Evolutionary conservation across 768 basidiomycete species (phyloP).

Genomic region (Tulasnella calospora): DNA sequence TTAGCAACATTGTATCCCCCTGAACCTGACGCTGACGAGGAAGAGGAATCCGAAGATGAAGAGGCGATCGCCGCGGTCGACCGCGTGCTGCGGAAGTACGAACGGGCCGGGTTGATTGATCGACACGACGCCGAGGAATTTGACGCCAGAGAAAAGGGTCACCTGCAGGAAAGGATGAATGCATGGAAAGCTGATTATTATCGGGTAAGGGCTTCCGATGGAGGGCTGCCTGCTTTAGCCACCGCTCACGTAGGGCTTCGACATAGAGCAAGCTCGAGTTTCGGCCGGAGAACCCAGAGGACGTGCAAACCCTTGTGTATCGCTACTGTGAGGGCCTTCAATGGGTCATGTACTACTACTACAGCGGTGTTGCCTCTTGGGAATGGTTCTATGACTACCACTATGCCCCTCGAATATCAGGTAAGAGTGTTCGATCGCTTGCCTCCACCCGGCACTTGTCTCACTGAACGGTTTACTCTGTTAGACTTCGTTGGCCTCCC

Average conservation of each 20-base stretch:
- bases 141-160: slow-evolving; percentile 70
- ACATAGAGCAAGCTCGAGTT: slow-evolving; percentile 83
- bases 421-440: slow-evolving; percentile 42
- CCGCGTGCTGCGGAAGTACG: slow-evolving; percentile 23
- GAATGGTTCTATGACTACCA: slow-evolving; percentile 99
- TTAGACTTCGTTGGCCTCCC: slow-evolving; percentile 59
- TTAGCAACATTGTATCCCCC: slow-evolving; percentile 57
- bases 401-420: slow-evolving; percentile 93
- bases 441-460: neutral
- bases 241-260: slow-evolving; percentile 25
- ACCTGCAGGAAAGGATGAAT: slow-evolving; percentile 75
- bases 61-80: slow-evolving; percentile 24
- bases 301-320: slow-evolving; percentile 65
- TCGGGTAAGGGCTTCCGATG: slow-evolving; percentile 47
- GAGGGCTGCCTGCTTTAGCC: neutral
- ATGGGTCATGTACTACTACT: slow-evolving; percentile 99
- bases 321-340: slow-evolving; percentile 91
- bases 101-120: slow-evolving; percentile 31
- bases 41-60: slow-evolving; percentile 36
- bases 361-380: slow-evolving; percentile 95
- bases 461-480: slow-evolving; percentile 3
- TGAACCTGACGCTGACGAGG: slow-evolving; percentile 34
- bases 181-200: slow-evolving; percentile 93
- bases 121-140: slow-evolving; percentile 71
- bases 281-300: slow-evolving; percentile 61